A percentile compares a stretch with the other conserved stretches of the same genome.
Evolutionary conservation across 768 basidiomycete species (phyloP).

Genomic region (Termitomyces sp.): DNA sequence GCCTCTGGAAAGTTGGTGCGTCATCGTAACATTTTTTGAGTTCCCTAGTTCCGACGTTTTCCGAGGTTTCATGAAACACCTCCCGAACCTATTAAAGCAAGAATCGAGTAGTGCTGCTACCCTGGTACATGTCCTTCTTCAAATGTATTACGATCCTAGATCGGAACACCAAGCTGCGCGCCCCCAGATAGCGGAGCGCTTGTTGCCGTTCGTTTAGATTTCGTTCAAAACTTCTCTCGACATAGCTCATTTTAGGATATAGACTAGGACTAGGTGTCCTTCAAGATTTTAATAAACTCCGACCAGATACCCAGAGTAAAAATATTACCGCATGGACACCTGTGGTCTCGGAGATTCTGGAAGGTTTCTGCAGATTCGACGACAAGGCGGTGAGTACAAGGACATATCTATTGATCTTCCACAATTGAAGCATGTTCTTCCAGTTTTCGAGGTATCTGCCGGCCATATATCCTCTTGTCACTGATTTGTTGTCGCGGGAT

Average conservation of each 20-base stretch:
- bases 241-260: conserved; percentile 9
- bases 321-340: conserved; percentile 98
- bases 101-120: conserved; percentile 97
- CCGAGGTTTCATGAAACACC: conserved; percentile 97
- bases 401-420: not conserved
- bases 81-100: conserved; percentile 96
- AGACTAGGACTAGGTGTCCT: conserved; percentile 88
- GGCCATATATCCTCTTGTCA: conserved; percentile 86
- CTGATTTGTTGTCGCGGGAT: conserved; percentile 81
- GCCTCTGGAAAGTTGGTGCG: conserved; percentile 99
- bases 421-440: not conserved
- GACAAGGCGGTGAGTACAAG: conserved; percentile 74
- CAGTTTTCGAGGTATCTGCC: conserved; percentile 89
- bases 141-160: conserved; percentile 94
- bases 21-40: conserved; percentile 15
- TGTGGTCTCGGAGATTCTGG: conserved; percentile 93
- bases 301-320: conserved; percentile 86
- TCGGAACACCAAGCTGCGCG: conserved; percentile 82
- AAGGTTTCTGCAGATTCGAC: conserved; percentile 87
- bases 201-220: conserved; percentile 56
- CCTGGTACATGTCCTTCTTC: conserved; percentile 83
- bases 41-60: not conserved
- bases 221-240: not conserved
- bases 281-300: conserved; percentile 87
- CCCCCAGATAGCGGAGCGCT: conserved; percentile 71